Evolutionary conservation across 1,139 yeast genomes (phyloP), one percentile per base, ranked within the genome.

Genomic region (Candida sanyaensis): DNA sequence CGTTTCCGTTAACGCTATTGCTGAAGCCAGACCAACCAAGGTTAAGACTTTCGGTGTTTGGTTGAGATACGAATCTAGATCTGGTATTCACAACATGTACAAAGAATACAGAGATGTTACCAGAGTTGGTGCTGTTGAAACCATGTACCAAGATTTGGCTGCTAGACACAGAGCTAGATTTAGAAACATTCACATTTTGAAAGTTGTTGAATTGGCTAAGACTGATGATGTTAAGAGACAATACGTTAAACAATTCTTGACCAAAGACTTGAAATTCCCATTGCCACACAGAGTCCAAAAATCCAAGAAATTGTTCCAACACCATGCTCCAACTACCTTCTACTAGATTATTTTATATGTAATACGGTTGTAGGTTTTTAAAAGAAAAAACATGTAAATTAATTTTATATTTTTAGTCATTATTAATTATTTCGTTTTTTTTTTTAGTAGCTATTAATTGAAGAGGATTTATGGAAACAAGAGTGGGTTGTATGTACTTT

Each of bases 51-150:
- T 91, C 75, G 99, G 98, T 84, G 78, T 95, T 83, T 93, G 99
- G 99, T 87, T 93, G 77, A 92, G 99, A 86, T 93, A 95, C 90
- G 99, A 95, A 77, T 93, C 99, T 65, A 95, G 99, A 87, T 95
- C 99, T 65, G 99, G 99, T 83, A 91, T 96, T 73, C 99, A 95
- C 96, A 93, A 93, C 96, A 93, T 93, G 98, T 93, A 93, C 97
- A 93, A 62, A 90, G 99, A 93, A 85, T 90, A 91, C 95, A 92
- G 99, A 82, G 99, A 93, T 70, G 96, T 92, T 68, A 81, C 97
- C 83, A 95, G 99, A 84, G 96, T 91, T 61, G 96, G 91, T 77
- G 99, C 99, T 67, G 98, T 93, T 73, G 96, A 89, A 78, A 84
- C 96, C 75, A 88, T 93, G 87, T 93, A 93, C 95, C 93, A 89